A percentile compares a stretch with the other conserved stretches of the same genome.
Evolutionary conservation across 768 basidiomycete species (phyloP).

Genomic region (Mycena pura): DNA sequence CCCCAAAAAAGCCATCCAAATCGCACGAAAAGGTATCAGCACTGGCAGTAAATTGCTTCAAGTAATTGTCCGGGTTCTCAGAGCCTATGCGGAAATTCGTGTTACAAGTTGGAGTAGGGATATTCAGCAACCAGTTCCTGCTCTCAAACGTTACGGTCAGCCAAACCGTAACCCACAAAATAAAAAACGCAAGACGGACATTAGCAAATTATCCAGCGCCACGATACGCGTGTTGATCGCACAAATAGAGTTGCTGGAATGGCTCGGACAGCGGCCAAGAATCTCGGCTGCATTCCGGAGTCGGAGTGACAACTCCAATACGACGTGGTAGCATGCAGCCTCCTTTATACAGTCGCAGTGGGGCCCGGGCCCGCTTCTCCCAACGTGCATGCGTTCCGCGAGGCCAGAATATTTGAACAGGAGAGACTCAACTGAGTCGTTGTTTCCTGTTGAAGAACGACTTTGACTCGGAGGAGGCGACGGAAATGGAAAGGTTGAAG

Average conservation of each 20-base stretch:
- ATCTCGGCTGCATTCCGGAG: conserved; percentile 54
- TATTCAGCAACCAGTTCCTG: conserved; percentile 6
- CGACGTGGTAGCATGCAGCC: conserved; percentile 46
- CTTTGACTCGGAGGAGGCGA: background rate
- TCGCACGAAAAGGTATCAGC: conserved; percentile 1
- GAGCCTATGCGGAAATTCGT: background rate
- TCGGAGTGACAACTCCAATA: conserved; percentile 56
- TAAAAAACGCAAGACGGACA: background rate
- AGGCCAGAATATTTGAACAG: conserved; percentile 10
- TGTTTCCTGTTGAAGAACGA: background rate
- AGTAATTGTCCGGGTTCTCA: background rate
- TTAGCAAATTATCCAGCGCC: conserved; percentile 11
- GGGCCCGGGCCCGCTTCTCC: conserved; percentile 32
- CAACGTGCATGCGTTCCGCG: conserved; percentile 1
- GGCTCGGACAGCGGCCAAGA: conserved; percentile 45
- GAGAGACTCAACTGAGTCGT: conserved; percentile 9
- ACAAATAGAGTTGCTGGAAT: conserved; percentile 25
- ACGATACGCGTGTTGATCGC: background rate
- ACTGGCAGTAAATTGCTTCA: background rate
- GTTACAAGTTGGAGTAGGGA: background rate
- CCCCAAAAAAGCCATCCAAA: background rate
- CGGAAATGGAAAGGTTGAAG: background rate
- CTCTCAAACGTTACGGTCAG: background rate
- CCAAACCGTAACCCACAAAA: background rate
- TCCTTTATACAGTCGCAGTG: conserved; percentile 55